Base-by-base conservation (phyloP, 129 eudicot species). In the Centaurea solstitialis region DNA sequence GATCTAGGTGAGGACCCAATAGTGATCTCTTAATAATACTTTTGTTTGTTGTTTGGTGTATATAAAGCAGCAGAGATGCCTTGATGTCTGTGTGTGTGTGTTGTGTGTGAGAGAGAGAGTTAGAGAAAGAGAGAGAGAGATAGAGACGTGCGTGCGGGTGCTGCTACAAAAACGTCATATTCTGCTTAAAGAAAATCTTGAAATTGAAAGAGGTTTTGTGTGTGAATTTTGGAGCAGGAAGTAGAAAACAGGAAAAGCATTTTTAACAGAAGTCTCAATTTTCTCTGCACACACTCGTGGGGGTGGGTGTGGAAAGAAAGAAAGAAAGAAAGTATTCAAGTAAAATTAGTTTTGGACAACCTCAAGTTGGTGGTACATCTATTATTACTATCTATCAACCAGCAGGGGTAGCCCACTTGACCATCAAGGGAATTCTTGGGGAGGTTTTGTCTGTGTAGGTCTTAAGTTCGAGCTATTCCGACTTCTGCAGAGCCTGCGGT, bases 181-280 rank as follows among this genome's bases (percentile, higher is more conserved):
- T 61, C 86, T 83, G 77, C 73, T 30, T 83, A 83, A 77, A 83
- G 78, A 83, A 83, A 77, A 26, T 77, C 74, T 83, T 77, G 86
- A 83, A 77, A 77, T 24, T 24, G 73, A 76, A 76, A 74, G 76
- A 70, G 76, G 20, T 18, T 50, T 72, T 82, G 77, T 76, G 86
- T 82, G 85, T 80, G 75, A 82, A 76, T 15, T 43, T 61, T 76
- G 81, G 86, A 76, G 81, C 76, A 81, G 72, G 76, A 68, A 68
- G 71, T 75, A 81, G 77, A 82, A 40, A 82, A 76, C 77, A 82
- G 78, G 81, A 76, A 82, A 76, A 82, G 82, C 77, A 76, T 69
- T 82, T 30, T 38, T 82, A 62, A 82, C 81, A 76, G 81, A 82
- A 82, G 86, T 76, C 82, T 38, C 81, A 82, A 82, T 15, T 76